Evolutionary conservation across 768 basidiomycete species (phyloP).

Genomic region (Lepiota brunneoincarnata): DNA sequence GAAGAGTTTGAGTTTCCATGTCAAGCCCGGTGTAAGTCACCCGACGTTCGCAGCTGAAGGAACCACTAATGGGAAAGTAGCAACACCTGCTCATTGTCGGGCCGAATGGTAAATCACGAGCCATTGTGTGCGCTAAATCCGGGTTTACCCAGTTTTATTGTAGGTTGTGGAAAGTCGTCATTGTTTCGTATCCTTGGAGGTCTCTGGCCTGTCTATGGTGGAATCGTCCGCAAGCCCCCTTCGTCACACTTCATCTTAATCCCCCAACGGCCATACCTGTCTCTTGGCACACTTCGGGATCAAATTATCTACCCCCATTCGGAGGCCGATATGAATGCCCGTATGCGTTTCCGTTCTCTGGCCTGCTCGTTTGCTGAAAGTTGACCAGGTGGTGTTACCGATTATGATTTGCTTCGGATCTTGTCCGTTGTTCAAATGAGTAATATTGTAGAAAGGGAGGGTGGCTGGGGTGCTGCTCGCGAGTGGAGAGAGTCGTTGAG

Average conservation of each 20-base stretch:
- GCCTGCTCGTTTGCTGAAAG: conserved; percentile 4
- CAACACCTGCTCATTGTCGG: conserved; percentile 93
- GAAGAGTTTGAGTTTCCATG: conserved; percentile 79
- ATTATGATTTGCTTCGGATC: conserved; percentile 69
- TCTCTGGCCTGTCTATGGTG: conserved; percentile 87
- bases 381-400: conserved; percentile 61
- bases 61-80: conserved; percentile 33
- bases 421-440: conserved; percentile 83
- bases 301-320: conserved; percentile 96
- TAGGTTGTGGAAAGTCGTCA: conserved; percentile 85
- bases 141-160: background rate
- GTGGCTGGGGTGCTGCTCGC: conserved; percentile 88
- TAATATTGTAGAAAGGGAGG: conserved; percentile 85
- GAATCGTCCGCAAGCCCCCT: conserved; percentile 85
- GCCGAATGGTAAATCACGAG: conserved; percentile 67
- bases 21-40: conserved; percentile 74
- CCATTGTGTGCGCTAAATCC: background rate
- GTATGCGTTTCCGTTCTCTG: conserved; percentile 40
- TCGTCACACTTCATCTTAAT: conserved; percentile 90
- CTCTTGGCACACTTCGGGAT: conserved; percentile 88
- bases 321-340: conserved; percentile 70
- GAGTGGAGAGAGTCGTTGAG: conserved; percentile 95
- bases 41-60: background rate
- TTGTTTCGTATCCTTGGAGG: conserved; percentile 96
- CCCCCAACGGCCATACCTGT: conserved; percentile 95